Evolutionary conservation across 1,284 basidiomycete genomes (phyloP).

Genomic region (Melampsora occidentalis): DNA sequence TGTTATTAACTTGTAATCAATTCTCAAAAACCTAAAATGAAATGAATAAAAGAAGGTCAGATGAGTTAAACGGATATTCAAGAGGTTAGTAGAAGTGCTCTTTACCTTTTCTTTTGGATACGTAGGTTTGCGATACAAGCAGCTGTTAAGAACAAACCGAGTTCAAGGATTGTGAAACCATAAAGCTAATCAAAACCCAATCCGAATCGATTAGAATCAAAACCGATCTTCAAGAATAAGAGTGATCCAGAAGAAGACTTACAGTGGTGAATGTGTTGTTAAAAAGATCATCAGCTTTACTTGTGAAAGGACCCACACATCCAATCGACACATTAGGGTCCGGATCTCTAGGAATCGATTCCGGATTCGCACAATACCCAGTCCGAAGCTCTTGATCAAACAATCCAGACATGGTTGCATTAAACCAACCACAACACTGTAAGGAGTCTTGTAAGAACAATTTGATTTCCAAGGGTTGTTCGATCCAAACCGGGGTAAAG

Average conservation of each 20-base stretch:
- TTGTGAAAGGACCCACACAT: constrained; percentile 34
- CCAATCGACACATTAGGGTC: constrained; percentile 39
- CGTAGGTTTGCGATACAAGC: constrained; percentile 36
- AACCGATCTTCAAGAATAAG: neutral
- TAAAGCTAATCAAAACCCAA: constrained; percentile 20
- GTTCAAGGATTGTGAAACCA: constrained; percentile 35
- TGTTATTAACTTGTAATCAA: constrained; percentile 38
- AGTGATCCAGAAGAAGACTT: neutral
- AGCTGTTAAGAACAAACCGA: constrained; percentile 20
- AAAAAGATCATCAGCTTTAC: constrained; percentile 34
- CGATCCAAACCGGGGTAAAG: constrained; percentile 33
- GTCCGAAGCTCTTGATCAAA: constrained; percentile 5
- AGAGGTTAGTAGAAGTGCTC: too few species aligned
- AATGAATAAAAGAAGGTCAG: neutral
- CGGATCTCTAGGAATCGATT: constrained; percentile 19
- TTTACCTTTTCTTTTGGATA: constrained; percentile 40
- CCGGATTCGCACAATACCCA: constrained; percentile 37
- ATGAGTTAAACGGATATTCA: neutral
- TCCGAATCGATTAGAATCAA: neutral
- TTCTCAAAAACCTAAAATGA: constrained; percentile 33
- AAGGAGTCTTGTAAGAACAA: constrained; percentile 39
- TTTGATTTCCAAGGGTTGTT: constrained; percentile 7
- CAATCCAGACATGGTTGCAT: constrained; percentile 16
- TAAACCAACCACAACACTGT: constrained; percentile 42
- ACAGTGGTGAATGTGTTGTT: constrained; percentile 41